phyloP scores from a whole-genome alignment of 1,284 basidiomycete genomes.

The Puccinia horiana region DNA sequence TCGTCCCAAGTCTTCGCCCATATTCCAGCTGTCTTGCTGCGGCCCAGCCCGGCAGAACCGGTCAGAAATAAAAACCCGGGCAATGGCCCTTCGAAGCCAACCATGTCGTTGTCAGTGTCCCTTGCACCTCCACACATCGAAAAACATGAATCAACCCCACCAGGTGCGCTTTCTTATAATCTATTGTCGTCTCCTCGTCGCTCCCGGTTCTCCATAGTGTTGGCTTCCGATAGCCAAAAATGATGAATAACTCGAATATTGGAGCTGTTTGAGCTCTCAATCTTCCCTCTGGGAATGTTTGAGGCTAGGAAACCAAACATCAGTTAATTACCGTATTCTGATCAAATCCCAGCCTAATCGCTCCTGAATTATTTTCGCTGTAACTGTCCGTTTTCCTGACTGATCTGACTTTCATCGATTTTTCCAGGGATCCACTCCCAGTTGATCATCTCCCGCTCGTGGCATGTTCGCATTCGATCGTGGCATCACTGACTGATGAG shows the following conservation, averaged over 20 bases:
- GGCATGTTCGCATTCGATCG: too few relatives aligned
- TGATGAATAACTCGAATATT: constrained; percentile 7
- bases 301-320: background rate
- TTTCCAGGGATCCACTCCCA: background rate
- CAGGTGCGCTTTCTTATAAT: background rate
- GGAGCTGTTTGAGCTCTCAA: constrained; percentile 1
- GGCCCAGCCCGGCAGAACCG: background rate
- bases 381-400: background rate
- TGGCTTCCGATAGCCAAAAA: background rate
- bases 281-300: background rate
- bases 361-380: background rate
- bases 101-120: too few relatives aligned
- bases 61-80: background rate
- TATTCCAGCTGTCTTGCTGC: background rate
- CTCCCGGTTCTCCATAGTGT: background rate
- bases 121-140: too few relatives aligned
- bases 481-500: background rate
- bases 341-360: background rate
- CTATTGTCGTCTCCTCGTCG: background rate
- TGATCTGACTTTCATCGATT: background rate
- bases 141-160: background rate
- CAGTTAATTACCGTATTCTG: background rate
- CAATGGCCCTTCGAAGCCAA: background rate
- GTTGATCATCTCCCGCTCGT: too few relatives aligned
- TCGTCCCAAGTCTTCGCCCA: background rate